Percentiles rank a stretch among this genome's conserved stretches.
phyloP scores from a whole-genome alignment of 306 rosid species.

The Chamaecrista fasciculata region DNA sequence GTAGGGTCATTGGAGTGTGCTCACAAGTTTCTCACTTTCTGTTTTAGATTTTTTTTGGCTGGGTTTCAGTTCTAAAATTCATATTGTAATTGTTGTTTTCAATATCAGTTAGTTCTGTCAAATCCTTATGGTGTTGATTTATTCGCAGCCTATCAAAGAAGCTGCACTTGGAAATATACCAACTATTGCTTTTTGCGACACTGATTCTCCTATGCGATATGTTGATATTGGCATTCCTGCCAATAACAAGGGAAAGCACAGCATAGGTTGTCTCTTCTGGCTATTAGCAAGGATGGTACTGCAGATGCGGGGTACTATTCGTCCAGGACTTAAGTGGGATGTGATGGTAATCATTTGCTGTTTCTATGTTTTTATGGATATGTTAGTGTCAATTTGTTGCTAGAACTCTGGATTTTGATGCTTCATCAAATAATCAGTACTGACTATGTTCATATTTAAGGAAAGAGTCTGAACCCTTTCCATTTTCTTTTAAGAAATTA shows the following conservation, averaged over 20 bases:
- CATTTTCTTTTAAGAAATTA: background rate
- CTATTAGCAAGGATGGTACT: constrained; percentile 67
- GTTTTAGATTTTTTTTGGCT: background rate
- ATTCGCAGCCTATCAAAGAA: constrained; percentile 66
- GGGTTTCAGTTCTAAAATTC: background rate
- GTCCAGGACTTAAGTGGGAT: constrained; percentile 60
- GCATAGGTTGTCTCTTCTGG: constrained; percentile 74
- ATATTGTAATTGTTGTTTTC: background rate
- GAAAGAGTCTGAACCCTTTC: background rate
- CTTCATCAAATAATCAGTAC: background rate
- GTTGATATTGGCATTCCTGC: constrained; percentile 79
- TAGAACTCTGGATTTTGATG: background rate
- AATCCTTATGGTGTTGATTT: background rate
- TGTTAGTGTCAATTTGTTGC: background rate
- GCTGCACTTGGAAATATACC: constrained; percentile 71
- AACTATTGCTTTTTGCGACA: constrained; percentile 65
- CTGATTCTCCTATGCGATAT: constrained; percentile 65
- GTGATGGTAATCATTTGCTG: constrained; percentile 47
- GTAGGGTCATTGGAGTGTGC: background rate
- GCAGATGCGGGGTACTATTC: constrained; percentile 67
- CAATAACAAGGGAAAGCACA: constrained; percentile 72
- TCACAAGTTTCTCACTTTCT: background rate
- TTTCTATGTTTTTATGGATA: background rate
- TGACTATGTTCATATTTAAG: background rate
- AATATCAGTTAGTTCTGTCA: background rate